Conservation (phyloP, 768 basidiomycete genomes). For the Galerina sulciceps region DNA sequence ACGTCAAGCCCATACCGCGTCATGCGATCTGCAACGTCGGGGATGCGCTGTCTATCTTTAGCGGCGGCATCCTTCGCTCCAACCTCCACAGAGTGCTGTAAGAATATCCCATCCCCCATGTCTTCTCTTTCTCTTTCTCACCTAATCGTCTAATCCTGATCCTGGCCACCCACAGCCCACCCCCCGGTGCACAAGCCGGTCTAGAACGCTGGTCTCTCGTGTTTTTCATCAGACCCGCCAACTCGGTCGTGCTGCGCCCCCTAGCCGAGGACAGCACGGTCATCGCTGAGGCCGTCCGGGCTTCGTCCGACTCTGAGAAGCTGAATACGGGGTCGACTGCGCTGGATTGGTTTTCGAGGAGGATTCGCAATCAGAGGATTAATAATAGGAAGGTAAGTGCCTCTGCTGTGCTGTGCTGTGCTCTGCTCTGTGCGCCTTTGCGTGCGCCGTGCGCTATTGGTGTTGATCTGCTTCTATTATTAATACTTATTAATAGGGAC, state of each 20-base stretch:
- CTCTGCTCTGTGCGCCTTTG: too few relatives aligned
- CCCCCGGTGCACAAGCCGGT: slow-evolving; percentile 58
- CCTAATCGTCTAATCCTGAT: neutral
- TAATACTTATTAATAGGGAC: slow-evolving; percentile 38
- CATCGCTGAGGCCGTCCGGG: slow-evolving; percentile 47
- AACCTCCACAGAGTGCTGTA: slow-evolving; percentile 68
- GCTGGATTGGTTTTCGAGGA: slow-evolving; percentile 45
- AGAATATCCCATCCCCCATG: too few relatives aligned
- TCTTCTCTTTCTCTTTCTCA: slow-evolving; percentile 1
- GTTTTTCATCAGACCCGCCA: slow-evolving; percentile 67
- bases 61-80: slow-evolving; percentile 67
- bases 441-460: too few relatives aligned
- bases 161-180: slow-evolving; percentile 45
- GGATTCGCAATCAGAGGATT: slow-evolving; percentile 48
- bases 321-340: slow-evolving; percentile 41
- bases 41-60: slow-evolving; percentile 64
- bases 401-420: too few relatives aligned
- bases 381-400: slow-evolving; percentile 45
- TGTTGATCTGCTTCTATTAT: too few relatives aligned
- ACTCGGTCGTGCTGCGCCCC: slow-evolving; percentile 53
- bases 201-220: slow-evolving; percentile 69
- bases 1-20: slow-evolving; percentile 63
- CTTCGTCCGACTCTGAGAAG: slow-evolving; percentile 37
- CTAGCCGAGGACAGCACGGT: slow-evolving; percentile 53
- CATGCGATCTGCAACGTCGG: slow-evolving; percentile 67